Evolutionary conservation across 2,329 filamentous ascomycete genomes (phyloP).

Genomic region (Calycina marina): DNA sequence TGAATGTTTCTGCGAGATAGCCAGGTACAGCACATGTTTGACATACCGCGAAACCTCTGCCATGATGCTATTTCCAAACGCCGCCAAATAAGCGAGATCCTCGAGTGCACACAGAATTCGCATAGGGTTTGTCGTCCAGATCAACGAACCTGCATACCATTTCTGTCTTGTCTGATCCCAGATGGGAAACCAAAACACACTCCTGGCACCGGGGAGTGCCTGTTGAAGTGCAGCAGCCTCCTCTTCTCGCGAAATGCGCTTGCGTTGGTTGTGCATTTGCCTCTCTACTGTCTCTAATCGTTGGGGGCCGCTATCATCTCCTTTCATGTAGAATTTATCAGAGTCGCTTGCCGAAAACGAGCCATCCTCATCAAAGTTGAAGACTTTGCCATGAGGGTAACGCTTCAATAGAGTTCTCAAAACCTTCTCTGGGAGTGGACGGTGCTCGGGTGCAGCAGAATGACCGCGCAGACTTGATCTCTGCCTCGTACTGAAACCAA

Average conservation of each 20-base stretch:
- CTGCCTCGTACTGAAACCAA: slow-evolving; percentile 19
- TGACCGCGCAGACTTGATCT: slow-evolving; percentile 17
- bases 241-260: slow-evolving; percentile 12
- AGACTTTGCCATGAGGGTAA: slow-evolving; percentile 21
- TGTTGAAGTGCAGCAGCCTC: slow-evolving; percentile 22
- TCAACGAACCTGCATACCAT: slow-evolving; percentile 35
- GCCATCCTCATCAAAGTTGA: slow-evolving; percentile 21
- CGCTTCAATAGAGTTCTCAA: slow-evolving; percentile 18
- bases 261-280: slow-evolving; percentile 5
- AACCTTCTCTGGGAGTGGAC: slow-evolving; percentile 14
- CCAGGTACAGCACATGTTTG: no score
- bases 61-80: slow-evolving; percentile 40
- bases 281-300: not conserved
- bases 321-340: slow-evolving; percentile 3
- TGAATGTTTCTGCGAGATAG: no score
- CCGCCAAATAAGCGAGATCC: slow-evolving; percentile 35
- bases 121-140: slow-evolving; percentile 30
- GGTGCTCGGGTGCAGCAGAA: slow-evolving; percentile 10
- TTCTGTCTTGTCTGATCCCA: slow-evolving; percentile 32
- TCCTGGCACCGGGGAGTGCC: slow-evolving; percentile 29
- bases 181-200: slow-evolving; percentile 32
- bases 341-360: slow-evolving; percentile 16
- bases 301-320: not conserved
- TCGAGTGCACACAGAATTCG: slow-evolving; percentile 30
- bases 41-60: slow-evolving; percentile 39